Evolutionary conservation across 371 early-diverging fungal species (phyloP), one percentile per base, ranked within the genome.

Genomic region (Zychaea mexicana): DNA sequence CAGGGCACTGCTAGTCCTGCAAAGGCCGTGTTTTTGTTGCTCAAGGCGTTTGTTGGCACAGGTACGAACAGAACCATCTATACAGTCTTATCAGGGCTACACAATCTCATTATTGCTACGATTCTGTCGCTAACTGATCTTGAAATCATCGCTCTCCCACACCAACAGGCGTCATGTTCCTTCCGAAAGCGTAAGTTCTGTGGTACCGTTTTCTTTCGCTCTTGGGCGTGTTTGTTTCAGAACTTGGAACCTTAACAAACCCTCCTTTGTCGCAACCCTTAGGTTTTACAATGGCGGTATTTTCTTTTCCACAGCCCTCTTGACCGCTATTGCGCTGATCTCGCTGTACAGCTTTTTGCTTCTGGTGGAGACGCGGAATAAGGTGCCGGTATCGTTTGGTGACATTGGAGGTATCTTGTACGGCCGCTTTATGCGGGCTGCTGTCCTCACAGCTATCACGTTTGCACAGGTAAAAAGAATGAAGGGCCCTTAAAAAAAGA

Each of bases 1-100:
- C 87, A 88, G 61, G 93, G 92, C n/a, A 91, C 91, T 10, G 85
- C 88, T 2, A 89, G 91, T 2, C 85, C 89, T 8, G 82, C 87
- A 24, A 93, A 93, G 71, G 91, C 92, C 9, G 92, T 92, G n/a
- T 93, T 93, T 68, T 77, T 95, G 76, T 74, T 94, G 22, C 70
- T 93, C 36, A 95, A 95, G 76, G 89, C 93, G 2, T 95, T 95
- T 81, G 89, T 95, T 55, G 95, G 93, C 42, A 95, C 92, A 22
- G 82, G 82, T 76, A 68, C 30, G 39, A 8, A 21, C 2, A 31
- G 2, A 42, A 46, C 5, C 7, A 33, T 19, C 13, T 36, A 39
- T n/a, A n/a, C n/a, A 19, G 22, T 57, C 33, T 57, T 38, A 55
- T 38, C 33, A 22, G 17, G 26, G 27, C n/a, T 45, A 19, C 28